Percentiles rank a stretch among this genome's conserved stretches.
Evolutionary conservation across 2,329 filamentous ascomycete genomes (phyloP).

Genomic region (Chaetomiaceae sp.): DNA sequence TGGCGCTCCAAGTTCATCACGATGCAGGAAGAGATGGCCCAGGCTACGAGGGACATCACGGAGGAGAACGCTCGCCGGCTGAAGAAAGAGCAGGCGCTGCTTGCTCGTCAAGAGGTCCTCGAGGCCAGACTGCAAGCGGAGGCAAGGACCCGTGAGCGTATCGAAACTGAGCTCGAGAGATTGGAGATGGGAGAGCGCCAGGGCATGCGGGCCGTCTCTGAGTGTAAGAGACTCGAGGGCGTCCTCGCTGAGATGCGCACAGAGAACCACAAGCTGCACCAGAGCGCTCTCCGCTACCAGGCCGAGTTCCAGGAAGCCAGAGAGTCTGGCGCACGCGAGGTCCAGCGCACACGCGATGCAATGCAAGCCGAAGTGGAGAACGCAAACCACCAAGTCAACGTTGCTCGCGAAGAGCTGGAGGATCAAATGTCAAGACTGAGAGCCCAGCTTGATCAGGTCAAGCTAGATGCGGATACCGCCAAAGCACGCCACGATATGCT

Average conservation of each 20-base stretch:
- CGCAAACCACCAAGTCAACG: constrained; percentile 80
- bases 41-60: constrained; percentile 71
- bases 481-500: constrained; percentile 80
- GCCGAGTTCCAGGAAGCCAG: constrained; percentile 80
- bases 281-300: constrained; percentile 64
- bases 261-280: constrained; percentile 69
- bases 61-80: constrained; percentile 76
- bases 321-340: constrained; percentile 73
- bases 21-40: constrained; percentile 82
- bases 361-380: constrained; percentile 79
- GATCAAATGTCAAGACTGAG: constrained; percentile 70
- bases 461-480: constrained; percentile 73
- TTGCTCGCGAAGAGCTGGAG: constrained; percentile 76
- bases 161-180: constrained; percentile 63
- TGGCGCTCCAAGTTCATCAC: constrained; percentile 81
- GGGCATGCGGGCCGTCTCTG: constrained; percentile 59
- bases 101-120: constrained; percentile 75
- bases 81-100: constrained; percentile 72
- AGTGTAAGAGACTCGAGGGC: constrained; percentile 56
- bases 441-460: constrained; percentile 70
- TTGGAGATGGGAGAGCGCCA: constrained; percentile 61
- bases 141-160: constrained; percentile 61
- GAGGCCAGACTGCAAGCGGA: constrained; percentile 74
- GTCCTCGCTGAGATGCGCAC: constrained; percentile 54
- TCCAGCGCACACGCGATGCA: constrained; percentile 72